Evolutionary conservation across 2,329 filamentous ascomycete species (phyloP).

Genomic region (Aspergillus puulaauensis): DNA sequence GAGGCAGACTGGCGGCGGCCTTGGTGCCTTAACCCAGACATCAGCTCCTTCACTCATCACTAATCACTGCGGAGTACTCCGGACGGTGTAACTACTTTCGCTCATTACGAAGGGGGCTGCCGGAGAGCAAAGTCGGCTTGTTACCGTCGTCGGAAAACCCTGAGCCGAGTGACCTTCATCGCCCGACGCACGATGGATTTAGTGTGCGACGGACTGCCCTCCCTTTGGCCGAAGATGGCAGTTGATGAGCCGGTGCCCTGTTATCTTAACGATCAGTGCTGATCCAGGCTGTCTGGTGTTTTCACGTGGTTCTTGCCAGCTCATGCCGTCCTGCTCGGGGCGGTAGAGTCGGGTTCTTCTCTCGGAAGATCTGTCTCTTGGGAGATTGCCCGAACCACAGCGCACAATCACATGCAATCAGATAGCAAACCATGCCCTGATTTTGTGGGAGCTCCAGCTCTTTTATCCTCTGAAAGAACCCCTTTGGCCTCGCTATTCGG

Average conservation of each 20-base stretch:
- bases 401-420: too few relatives aligned
- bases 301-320: not conserved
- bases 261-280: not conserved
- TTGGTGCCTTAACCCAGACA: not conserved
- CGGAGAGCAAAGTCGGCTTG: not conserved
- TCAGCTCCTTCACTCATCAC: too few relatives aligned
- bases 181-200: not conserved
- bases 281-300: not conserved
- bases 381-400: too few relatives aligned
- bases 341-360: too few relatives aligned
- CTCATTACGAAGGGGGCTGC: too few relatives aligned
- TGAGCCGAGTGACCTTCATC: not conserved
- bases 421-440: too few relatives aligned
- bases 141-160: not conserved
- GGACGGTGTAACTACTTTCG: too few relatives aligned
- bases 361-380: too few relatives aligned
- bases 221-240: not conserved
- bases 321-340: not conserved
- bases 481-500: too few relatives aligned
- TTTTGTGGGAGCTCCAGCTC: too few relatives aligned
- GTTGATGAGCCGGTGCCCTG: not conserved
- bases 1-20: not conserved
- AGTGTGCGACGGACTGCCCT: not conserved
- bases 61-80: too few relatives aligned
- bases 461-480: too few relatives aligned